Base-by-base conservation (phyloP, 2,329 filamentous ascomycete genomes). In the Phialophora chinensis region DNA sequence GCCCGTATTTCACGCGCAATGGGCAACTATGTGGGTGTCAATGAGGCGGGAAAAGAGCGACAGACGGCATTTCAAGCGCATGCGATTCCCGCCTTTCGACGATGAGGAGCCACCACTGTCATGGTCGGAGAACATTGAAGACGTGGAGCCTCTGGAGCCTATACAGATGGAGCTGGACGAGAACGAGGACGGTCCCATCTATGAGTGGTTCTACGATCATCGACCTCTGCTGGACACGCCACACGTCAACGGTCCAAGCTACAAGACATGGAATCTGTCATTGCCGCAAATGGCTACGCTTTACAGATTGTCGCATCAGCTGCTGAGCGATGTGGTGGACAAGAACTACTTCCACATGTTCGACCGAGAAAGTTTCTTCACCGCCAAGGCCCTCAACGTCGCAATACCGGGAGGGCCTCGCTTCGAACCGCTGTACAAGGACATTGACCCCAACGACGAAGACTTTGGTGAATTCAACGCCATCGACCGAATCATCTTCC, bases 391-490 rank as follows among this genome's bases (percentile, higher is more conserved):
- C 0, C 83, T 99, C 52, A 99, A 99, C 73, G 94, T 99, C 60
- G 94, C 96, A 10, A 92, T 99, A 62, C 95, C 95, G n/a, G 95
- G 95, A 76, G 96, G 95, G 10, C 95, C 95, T 68, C 89, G 95
- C 33, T 99, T 99, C 71, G 95, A 99, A 79, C 95, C 95, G 27
- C 79, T 99, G 23, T 99, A 97, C 84, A 99, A 99, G 80, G 95
- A 99, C 74, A 93, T 99, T 68, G 93, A 99, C 77, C 95, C 95
- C 1, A 99, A 99, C 74, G 94, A 98, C 73, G 95, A 99, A 78
- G 95, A 99, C 76, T 99, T 99, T 79, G 95, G 95, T 79, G 95
- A 99, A 79, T 99, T 99, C 85, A 99, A 99, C 76, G 95, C 95
- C 38, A 99, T 99, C 74, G 95, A 99, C 75, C 92, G 96, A 73